These are phyloP conservation scores for Tolypocladium pustulatum DNA, from an alignment of 2,329 filamentous ascomycete genomes.

Conservation along the genomic window DNA sequence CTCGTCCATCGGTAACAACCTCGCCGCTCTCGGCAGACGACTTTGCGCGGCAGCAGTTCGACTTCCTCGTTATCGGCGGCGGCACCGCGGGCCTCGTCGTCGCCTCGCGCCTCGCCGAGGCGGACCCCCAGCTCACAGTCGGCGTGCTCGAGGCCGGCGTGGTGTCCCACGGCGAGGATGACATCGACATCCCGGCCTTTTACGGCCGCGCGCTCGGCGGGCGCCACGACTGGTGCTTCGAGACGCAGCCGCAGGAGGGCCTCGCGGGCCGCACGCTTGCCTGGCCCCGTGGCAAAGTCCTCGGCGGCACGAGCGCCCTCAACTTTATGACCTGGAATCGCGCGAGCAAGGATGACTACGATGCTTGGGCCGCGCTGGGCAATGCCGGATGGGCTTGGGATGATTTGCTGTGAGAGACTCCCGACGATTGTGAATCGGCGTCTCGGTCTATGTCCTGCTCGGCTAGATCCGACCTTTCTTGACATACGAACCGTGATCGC, in stretches of 20 bases:
- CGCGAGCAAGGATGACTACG: constrained; percentile 35
- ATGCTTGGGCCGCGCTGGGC: constrained; percentile 47
- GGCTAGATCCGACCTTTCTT: neutral
- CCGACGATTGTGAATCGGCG: neutral
- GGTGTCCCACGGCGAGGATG: constrained; percentile 15
- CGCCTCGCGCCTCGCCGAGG: constrained; percentile 34
- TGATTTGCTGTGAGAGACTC: constrained; percentile 17
- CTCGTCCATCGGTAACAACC: neutral
- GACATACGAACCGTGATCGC: neutral
- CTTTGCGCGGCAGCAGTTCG: constrained; percentile 15
- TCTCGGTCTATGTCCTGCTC: neutral
- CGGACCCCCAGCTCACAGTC: constrained; percentile 17
- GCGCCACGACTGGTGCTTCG: constrained; percentile 29
- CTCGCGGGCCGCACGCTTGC: constrained; percentile 26
- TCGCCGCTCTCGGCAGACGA: constrained; percentile 5
- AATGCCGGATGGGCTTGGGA: constrained; percentile 50
- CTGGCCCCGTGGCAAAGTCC: constrained; percentile 34
- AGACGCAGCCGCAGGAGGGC: constrained; percentile 25
- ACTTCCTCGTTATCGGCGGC: constrained; percentile 38
- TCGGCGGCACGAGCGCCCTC: constrained; percentile 53
- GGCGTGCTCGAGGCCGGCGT: constrained; percentile 22
- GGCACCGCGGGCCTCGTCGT: constrained; percentile 44
- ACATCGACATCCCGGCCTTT: constrained; percentile 28
- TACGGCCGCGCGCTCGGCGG: constrained; percentile 25
- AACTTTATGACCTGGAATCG: constrained; percentile 48